Conservation (phyloP, 208 protist genomes). For the Borovskyia barvae region DNA sequence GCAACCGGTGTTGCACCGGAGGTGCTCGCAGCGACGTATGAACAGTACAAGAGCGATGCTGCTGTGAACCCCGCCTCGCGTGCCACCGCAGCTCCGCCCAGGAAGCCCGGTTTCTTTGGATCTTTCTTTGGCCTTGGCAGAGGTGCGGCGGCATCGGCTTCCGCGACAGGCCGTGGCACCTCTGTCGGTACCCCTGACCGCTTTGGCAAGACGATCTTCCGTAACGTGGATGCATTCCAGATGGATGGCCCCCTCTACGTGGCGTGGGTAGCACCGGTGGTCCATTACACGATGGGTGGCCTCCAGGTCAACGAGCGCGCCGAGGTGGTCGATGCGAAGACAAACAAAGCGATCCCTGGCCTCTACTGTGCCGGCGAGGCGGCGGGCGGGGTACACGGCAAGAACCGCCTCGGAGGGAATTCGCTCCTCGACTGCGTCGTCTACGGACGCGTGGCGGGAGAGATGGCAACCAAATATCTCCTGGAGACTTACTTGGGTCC, state of each 20-base stretch:
- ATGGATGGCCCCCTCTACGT: constrained; percentile 61
- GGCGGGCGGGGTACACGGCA: constrained; percentile 93
- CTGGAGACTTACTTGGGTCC: constrained; percentile 47
- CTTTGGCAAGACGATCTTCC: constrained; percentile 88
- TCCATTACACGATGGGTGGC: constrained; percentile 98
- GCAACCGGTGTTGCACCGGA: constrained; percentile 31
- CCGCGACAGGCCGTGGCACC: neutral
- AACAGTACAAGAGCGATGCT: constrained; percentile 47
- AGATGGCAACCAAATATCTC: constrained; percentile 45
- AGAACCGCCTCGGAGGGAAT: constrained; percentile 94
- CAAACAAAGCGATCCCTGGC: constrained; percentile 57
- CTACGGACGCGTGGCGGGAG: constrained; percentile 85
- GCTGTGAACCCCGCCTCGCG: constrained; percentile 21
- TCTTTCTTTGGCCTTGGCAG: constrained; percentile 21
- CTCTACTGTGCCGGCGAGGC: constrained; percentile 95
- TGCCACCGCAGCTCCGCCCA: neutral
- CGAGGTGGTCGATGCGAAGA: constrained; percentile 57
- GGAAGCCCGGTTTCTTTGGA: constrained; percentile 26
- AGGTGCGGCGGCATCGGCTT: neutral
- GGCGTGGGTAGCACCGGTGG: constrained; percentile 82
- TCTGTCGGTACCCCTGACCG: constrained; percentile 32
- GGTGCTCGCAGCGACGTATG: constrained; percentile 36
- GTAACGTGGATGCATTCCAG: constrained; percentile 47
- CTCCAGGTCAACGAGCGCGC: constrained; percentile 64
- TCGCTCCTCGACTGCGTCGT: constrained; percentile 96